A percentile compares a stretch with the other conserved stretches of the same genome.
Evolutionary conservation across 2,329 filamentous ascomycete genomes (phyloP).

Genomic region (Nannizziopsis arthrosporioides): DNA sequence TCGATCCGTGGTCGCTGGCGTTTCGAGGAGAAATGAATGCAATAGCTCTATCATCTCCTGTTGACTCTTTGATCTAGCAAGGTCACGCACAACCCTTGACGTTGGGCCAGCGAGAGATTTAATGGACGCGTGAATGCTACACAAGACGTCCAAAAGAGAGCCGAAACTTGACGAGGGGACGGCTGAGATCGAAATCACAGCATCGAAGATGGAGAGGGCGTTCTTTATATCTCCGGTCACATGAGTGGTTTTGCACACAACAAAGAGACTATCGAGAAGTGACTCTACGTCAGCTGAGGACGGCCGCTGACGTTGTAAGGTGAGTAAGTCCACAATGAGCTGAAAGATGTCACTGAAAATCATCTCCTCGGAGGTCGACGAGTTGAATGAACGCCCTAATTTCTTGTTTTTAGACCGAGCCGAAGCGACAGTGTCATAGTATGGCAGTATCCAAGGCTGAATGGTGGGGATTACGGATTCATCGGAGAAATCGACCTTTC

Average conservation of each 20-base stretch:
- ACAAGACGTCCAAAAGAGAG: constrained; percentile 32
- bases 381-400: constrained; percentile 25
- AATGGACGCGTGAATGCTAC: constrained; percentile 36
- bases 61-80: constrained; percentile 31
- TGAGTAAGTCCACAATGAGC: constrained; percentile 33
- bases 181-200: constrained; percentile 32
- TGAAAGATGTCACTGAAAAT: constrained; percentile 31
- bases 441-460: constrained; percentile 29
- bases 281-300: constrained; percentile 26
- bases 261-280: constrained; percentile 29
- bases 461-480: constrained; percentile 31
- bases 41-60: constrained; percentile 30
- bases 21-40: constrained; percentile 27
- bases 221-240: constrained; percentile 34
- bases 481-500: constrained; percentile 32
- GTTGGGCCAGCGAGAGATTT: constrained; percentile 34
- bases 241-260: constrained; percentile 32
- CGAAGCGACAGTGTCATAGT: constrained; percentile 29
- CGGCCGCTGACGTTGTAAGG: constrained; percentile 30
- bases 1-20: constrained; percentile 24
- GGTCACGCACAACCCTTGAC: constrained; percentile 32
- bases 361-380: constrained; percentile 26
- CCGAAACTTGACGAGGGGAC: constrained; percentile 30
- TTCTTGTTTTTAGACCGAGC: constrained; percentile 31
- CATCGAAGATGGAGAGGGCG: constrained; percentile 31